Evolutionary conservation across 768 basidiomycete genomes (phyloP).

Genomic region (Bullera alba): DNA sequence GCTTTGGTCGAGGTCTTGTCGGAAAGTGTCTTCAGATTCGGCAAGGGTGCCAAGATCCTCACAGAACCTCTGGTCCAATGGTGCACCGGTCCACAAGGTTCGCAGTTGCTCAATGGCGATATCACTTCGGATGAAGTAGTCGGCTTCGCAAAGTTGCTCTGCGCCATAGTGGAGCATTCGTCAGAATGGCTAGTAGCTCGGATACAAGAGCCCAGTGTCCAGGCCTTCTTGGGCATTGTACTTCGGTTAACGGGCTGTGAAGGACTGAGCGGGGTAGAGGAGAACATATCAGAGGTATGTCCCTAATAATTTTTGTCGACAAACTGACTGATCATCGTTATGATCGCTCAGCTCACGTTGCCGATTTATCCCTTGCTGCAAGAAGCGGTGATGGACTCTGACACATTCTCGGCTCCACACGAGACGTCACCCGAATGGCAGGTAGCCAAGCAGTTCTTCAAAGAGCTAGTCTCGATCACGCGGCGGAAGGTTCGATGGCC

Average conservation of each 20-base stretch:
- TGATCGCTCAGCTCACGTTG: constrained; percentile 56
- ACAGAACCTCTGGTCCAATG: constrained; percentile 83
- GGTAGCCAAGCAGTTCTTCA: constrained; percentile 66
- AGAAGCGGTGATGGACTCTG: constrained; percentile 56
- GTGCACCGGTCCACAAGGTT: constrained; percentile 55
- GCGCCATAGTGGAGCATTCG: constrained; percentile 79
- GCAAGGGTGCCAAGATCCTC: constrained; percentile 61
- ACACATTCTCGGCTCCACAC: constrained; percentile 25
- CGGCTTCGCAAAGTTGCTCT: constrained; percentile 71
- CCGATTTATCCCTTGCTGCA: constrained; percentile 88
- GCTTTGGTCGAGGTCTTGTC: constrained; percentile 71
- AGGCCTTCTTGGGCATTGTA: constrained; percentile 64
- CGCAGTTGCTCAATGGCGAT: constrained; percentile 49
- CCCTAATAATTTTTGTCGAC: too few relatives aligned
- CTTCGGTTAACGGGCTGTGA: constrained; percentile 66
- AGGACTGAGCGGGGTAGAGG: constrained; percentile 72
- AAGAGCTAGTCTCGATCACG: constrained; percentile 65
- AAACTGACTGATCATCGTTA: neutral
- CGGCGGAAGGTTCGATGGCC: constrained; percentile 73
- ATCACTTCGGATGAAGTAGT: constrained; percentile 52
- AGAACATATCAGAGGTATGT: constrained; percentile 68
- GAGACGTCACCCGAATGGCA: constrained; percentile 40
- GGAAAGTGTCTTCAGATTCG: constrained; percentile 64
- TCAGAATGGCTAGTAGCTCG: constrained; percentile 66
- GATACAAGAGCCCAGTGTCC: constrained; percentile 56